These are phyloP conservation scores for Ambrosiella cleistominuta DNA, from an alignment of 2,329 filamentous ascomycete species.

Conservation along the genomic window DNA sequence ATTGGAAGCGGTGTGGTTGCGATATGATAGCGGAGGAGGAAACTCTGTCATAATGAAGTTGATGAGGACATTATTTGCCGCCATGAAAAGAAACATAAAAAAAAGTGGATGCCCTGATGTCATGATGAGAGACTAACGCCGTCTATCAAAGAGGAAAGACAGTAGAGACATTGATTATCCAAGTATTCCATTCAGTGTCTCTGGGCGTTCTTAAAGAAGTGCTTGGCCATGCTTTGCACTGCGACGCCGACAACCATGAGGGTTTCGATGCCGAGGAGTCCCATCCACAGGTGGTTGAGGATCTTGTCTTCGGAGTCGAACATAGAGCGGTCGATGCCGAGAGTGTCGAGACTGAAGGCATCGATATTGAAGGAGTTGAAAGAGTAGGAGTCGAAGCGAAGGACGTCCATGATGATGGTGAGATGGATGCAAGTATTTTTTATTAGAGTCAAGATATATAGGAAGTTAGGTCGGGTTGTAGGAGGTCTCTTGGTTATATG, in stretches of 20 bases:
- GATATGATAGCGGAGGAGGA: background rate
- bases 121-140: background rate
- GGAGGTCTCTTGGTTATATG: background rate
- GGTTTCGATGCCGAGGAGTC: slow-evolving; percentile 28
- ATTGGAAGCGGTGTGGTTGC: background rate
- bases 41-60: background rate
- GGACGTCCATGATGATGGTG: background rate
- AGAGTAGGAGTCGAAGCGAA: background rate
- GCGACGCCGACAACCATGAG: slow-evolving; percentile 27
- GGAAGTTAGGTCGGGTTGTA: background rate
- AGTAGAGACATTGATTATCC: background rate
- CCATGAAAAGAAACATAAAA: background rate
- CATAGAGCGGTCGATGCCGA: slow-evolving; percentile 11
- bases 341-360: slow-evolving; percentile 5
- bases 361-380: background rate
- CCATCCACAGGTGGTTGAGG: slow-evolving; percentile 30
- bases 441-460: background rate
- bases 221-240: slow-evolving; percentile 17
- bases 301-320: slow-evolving; percentile 23
- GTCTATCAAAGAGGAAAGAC: background rate
- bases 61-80: background rate
- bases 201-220: slow-evolving; percentile 16
- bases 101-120: background rate
- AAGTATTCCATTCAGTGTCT: background rate
- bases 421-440: background rate